Evolutionary conservation across 805 yeast genomes (phyloP), one percentile per base, ranked within the genome.

Genomic region (Yarrowia deformans): DNA sequence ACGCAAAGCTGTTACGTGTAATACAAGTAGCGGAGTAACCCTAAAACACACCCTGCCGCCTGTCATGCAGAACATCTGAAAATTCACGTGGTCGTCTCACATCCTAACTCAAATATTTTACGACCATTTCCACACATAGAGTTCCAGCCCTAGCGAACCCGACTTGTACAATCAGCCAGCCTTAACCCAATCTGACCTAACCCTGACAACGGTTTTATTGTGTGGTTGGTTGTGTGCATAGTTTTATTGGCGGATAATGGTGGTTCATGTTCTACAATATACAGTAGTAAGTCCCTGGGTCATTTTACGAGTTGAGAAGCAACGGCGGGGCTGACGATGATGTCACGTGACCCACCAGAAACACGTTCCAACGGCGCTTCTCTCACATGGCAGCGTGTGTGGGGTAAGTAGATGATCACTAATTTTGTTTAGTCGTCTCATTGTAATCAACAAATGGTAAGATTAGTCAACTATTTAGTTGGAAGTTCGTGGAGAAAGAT

Each of bases 21-120:
- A n/a, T n/a, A n/a, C n/a, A n/a, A n/a, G n/a, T n/a, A n/a, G n/a
- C n/a, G n/a, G n/a, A n/a, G n/a, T 23, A 54, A 54, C 60, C 60
- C 60, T 54, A 54, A 54, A 39, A 14, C 60, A 54, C 45, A 14
- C n/a, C 18, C 32, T 45, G 32, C 45, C 18, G 55, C 32, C 29
- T 23, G 29, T 19, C 40, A 35, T 52, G 56, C 55, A 16, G 35
- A n/a, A 12, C 7, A 3, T 8, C 58, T 54, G 60, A 23, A 54
- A 54, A 54, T 54, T 54, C 60, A 54, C 60, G 60, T 54, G 60
- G 60, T 54, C 34, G 60, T 54, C 34, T 54, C 45, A 54, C 18
- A 54, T 18, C 45, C 45, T 54, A 54, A 39, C 60, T 35, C 60
- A 54, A 54, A 7, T 12, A 37, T 39, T 54, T 39, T 39, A 39